These are phyloP conservation scores for Cutaneotrichosporon mucoides DNA, from an alignment of 1,284 basidiomycete genomes.

Conservation along the genomic window DNA sequence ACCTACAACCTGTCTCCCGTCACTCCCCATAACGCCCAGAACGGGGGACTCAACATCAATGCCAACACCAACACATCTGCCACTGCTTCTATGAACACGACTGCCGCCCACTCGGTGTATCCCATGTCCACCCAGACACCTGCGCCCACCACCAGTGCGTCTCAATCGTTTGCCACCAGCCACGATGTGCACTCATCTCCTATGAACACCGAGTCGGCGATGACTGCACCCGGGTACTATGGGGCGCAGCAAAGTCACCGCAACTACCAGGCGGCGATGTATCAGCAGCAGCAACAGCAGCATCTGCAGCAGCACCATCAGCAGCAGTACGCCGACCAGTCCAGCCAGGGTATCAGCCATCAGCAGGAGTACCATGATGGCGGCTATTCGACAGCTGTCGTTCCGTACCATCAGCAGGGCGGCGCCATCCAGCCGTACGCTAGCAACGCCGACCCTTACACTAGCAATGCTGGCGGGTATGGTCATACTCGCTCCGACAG, in stretches of 20 bases:
- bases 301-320: slow-evolving; percentile 1
- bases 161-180: neutral
- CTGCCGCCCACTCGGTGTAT: neutral
- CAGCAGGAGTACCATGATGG: neutral
- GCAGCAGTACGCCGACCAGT: neutral
- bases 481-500: slow-evolving; percentile 1
- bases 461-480: too few species aligned
- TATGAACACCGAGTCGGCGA: neutral
- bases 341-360: neutral
- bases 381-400: neutral
- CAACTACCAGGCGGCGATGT: neutral
- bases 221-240: neutral
- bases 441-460: neutral
- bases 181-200: neutral
- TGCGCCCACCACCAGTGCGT: neutral
- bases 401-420: neutral
- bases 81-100: neutral
- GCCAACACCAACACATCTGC: neutral
- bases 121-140: neutral
- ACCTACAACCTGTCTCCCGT: neutral
- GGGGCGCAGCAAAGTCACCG: neutral
- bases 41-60: neutral
- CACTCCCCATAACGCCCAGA: neutral
- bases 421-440: neutral
- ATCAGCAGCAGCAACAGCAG: neutral